Percentiles rank a stretch among this genome's conserved stretches.
Evolutionary conservation across 306 rosid species (phyloP).

Genomic region (Quercus aquifolioides): DNA sequence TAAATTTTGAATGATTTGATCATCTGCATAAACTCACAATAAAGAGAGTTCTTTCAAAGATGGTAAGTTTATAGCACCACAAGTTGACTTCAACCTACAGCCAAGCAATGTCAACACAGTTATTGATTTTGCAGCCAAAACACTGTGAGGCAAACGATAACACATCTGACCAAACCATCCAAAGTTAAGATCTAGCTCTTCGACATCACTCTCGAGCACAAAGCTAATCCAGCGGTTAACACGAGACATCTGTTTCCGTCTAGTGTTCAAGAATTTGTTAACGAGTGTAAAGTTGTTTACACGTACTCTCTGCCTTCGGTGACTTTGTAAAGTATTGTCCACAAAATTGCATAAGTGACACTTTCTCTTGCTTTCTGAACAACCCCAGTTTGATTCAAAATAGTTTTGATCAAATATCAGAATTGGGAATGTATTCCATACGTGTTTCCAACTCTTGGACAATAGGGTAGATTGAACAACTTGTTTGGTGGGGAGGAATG

Average conservation of each 20-base stretch:
- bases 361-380: background rate
- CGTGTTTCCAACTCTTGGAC: slow-evolving; percentile 26
- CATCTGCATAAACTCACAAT: slow-evolving; percentile 6
- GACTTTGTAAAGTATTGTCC: slow-evolving; percentile 14
- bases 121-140: slow-evolving; percentile 25
- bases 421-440: slow-evolving; percentile 27
- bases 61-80: background rate
- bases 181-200: slow-evolving; percentile 21
- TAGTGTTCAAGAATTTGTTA: background rate
- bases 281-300: slow-evolving; percentile 19
- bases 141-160: slow-evolving; percentile 18
- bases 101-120: slow-evolving; percentile 11
- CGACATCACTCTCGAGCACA: slow-evolving; percentile 18
- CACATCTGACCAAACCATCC: background rate
- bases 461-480: slow-evolving; percentile 32
- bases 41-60: background rate
- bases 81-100: background rate
- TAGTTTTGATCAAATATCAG: background rate
- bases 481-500: slow-evolving; percentile 26
- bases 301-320: slow-evolving; percentile 2
- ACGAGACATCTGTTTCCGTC: background rate
- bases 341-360: slow-evolving; percentile 12
- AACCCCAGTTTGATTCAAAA: background rate
- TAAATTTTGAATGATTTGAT: too few relatives aligned
- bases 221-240: slow-evolving; percentile 29